Base-by-base conservation (phyloP, 2,329 filamentous ascomycete genomes). In the Mariannaea elegans region DNA sequence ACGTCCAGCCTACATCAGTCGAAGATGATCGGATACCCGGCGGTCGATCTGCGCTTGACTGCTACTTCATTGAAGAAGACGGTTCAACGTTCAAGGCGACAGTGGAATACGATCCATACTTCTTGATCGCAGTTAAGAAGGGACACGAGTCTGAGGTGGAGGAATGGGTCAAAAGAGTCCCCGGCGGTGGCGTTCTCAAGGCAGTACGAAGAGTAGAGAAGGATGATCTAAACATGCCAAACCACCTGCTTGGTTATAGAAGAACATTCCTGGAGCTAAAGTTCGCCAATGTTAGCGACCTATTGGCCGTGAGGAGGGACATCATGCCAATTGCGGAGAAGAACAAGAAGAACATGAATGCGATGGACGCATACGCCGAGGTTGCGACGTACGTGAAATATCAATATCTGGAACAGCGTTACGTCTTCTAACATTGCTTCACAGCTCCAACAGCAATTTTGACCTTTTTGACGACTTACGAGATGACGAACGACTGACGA, bases 291-390 rank as follows among this genome's bases (percentile, higher is more conserved):
- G 93, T 98, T 53, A 84, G 83, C 66, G 92, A 98, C 75, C 78
- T 99, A 63, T 80, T 99, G 76, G 87, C 90, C n/a, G 93, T 94
- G 44, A 86, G 94, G 66, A 92, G 87, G 71, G 89, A 91, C 47
- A 87, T 99, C 44, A 88, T 93, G 82, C 95, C 95, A 1, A 86
- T 99, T 73, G 95, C 94, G 13, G 93, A 97, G 79, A 96, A 92
- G 80, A 99, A 99, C 75, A 97, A 91, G 81, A 97, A 95, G 79
- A 94, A 93, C 69, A 90, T 97, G 84, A 93, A 92, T 81, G 92
- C 94, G 50, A 97, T 98, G 91, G 95, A 99, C 81, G 94, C 94
- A 66, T 99, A 99, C 81, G 94, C 94, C 39, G 95, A 99, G 81
- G 93, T 98, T 72, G 92, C 92, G 62, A 91, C 89, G 92, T 94